Conservation (phyloP, 768 basidiomycete genomes). For the Xanthoconium stramineum region DNA sequence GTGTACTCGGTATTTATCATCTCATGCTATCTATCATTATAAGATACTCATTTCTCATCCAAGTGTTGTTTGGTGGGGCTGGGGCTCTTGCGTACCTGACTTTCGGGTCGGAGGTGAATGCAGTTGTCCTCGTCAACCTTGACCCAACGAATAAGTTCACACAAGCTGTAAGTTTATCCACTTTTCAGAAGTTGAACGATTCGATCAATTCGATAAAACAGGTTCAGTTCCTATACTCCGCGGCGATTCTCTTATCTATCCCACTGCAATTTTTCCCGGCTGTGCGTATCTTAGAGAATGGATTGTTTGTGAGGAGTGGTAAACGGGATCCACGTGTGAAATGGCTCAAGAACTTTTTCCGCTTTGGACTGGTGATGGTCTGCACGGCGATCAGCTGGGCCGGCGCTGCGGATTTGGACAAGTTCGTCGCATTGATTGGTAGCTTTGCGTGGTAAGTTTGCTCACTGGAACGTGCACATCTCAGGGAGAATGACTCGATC, state of each 20-base stretch:
- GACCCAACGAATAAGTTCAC: conserved; percentile 81
- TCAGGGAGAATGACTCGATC: conserved; percentile 10
- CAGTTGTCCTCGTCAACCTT: conserved; percentile 94
- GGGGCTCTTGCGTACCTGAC: conserved; percentile 85
- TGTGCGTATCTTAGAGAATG: conserved; percentile 95
- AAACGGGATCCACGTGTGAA: conserved; percentile 80
- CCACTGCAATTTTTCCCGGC: conserved; percentile 98
- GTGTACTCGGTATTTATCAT: conserved; percentile 56
- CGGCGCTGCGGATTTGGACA: conserved; percentile 88
- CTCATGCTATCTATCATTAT: neutral
- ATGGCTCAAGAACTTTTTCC: conserved; percentile 94
- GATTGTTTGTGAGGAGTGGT: conserved; percentile 83
- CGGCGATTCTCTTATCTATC: conserved; percentile 88
- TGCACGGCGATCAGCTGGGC: conserved; percentile 81
- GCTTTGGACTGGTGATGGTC: conserved; percentile 68
- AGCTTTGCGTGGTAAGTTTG: conserved; percentile 83
- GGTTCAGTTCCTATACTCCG: conserved; percentile 86
- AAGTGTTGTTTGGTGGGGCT: conserved; percentile 84
- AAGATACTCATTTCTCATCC: conserved; percentile 5
- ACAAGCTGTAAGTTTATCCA: conserved; percentile 62
- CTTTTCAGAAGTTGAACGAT: conserved; percentile 6
- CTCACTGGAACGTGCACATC: neutral
- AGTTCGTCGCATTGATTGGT: conserved; percentile 92
- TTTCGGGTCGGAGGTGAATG: conserved; percentile 83
- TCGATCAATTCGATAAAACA: conserved; percentile 22